Evolutionary conservation across 163 green algal species (phyloP).

Genomic region (Picocystis sp.): DNA sequence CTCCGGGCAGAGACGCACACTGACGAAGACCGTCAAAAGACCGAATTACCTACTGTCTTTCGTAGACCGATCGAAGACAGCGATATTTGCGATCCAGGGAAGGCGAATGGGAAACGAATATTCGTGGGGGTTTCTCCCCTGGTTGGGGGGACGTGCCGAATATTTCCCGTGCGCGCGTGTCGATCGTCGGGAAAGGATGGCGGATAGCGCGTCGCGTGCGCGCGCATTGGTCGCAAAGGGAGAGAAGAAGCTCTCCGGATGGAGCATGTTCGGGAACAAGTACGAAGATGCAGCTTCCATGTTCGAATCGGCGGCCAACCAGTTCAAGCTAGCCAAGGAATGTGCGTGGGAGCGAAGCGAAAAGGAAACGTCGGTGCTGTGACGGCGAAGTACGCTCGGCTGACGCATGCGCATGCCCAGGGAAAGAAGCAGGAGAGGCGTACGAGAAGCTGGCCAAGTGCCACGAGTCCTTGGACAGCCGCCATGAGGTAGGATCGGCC

Average conservation of each 20-base stretch:
- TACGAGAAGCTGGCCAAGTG: constrained; percentile 57
- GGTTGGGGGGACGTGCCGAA: too few species aligned
- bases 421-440: constrained; percentile 46
- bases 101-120: too few species aligned
- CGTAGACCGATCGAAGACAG: too few species aligned
- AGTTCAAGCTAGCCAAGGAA: constrained; percentile 78
- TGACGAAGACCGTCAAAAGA: too few species aligned
- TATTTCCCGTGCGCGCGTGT: too few species aligned
- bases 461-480: constrained; percentile 68
- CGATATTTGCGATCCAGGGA: too few species aligned
- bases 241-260: constrained; percentile 52
- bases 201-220: too few species aligned
- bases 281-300: constrained; percentile 81
- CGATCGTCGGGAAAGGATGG: too few species aligned
- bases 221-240: constrained; percentile 22
- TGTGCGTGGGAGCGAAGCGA: constrained; percentile 16
- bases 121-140: too few species aligned
- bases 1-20: too few species aligned
- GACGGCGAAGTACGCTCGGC: not conserved
- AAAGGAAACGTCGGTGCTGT: not conserved
- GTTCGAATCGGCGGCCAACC: constrained; percentile 69
- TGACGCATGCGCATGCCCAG: constrained; percentile 11
- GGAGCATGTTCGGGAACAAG: constrained; percentile 57
- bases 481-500: constrained; percentile 62
- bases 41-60: too few species aligned